phyloP scores from a whole-genome alignment of 352 stramenopile species.

The Phytophthora cryptogea region DNA sequence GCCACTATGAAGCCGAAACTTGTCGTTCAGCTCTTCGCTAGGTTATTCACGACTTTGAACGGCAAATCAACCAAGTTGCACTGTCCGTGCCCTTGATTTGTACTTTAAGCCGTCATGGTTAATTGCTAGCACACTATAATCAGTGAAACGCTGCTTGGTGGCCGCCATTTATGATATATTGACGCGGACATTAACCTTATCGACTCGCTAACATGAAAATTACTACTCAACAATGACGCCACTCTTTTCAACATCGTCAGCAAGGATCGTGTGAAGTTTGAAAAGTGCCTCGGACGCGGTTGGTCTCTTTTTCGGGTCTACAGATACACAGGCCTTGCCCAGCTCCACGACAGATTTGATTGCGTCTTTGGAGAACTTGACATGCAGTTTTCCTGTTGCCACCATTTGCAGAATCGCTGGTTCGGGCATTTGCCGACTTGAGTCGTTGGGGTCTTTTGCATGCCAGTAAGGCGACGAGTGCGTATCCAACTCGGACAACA shows the following conservation, averaged over 20 bases:
- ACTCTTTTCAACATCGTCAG: slow-evolving; percentile 14
- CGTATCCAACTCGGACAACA: slow-evolving; percentile 40
- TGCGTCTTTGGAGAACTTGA: slow-evolving; percentile 38
- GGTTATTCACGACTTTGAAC: no score
- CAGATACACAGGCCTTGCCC: slow-evolving; percentile 40
- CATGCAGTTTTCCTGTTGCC: slow-evolving; percentile 43
- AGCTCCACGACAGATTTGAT: slow-evolving; percentile 28
- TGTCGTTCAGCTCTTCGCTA: neutral
- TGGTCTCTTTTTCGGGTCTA: slow-evolving; percentile 38
- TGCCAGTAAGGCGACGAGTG: slow-evolving; percentile 36
- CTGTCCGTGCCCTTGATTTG: no score
- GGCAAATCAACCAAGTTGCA: no score
- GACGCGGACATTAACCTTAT: slow-evolving; percentile 1
- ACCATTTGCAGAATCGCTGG: slow-evolving; percentile 53
- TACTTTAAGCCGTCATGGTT: no score
- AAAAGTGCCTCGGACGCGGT: slow-evolving; percentile 46
- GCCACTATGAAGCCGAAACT: slow-evolving; percentile 27
- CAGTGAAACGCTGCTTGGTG: no score
- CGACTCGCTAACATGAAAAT: neutral
- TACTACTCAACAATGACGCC: slow-evolving; percentile 2
- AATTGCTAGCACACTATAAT: no score
- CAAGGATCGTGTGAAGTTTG: slow-evolving; percentile 39
- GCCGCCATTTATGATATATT: no score
- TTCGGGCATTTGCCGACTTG: slow-evolving; percentile 33
- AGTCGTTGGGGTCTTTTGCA: slow-evolving; percentile 31